Evolutionary conservation across 2,329 filamentous ascomycete genomes (phyloP).

Genomic region (Ceratocystis harringtonii): DNA sequence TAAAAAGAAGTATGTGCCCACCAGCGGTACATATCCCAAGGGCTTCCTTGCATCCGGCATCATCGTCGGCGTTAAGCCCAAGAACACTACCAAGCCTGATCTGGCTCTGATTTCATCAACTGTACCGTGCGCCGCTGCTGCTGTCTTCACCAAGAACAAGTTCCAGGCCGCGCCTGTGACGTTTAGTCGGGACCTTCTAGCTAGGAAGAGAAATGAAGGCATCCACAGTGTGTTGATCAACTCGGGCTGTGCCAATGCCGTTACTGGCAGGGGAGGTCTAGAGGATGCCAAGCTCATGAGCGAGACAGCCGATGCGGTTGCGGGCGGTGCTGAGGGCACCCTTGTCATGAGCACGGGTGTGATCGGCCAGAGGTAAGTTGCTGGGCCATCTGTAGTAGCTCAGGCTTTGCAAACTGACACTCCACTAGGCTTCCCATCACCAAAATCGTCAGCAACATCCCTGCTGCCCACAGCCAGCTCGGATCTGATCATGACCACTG

Average conservation of each 20-base stretch:
- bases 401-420: background rate
- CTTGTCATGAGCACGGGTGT: slow-evolving; percentile 98
- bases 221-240: slow-evolving; percentile 80
- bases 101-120: slow-evolving; percentile 80
- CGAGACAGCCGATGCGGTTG: slow-evolving; percentile 51
- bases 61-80: slow-evolving; percentile 84
- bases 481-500: slow-evolving; percentile 69
- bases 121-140: slow-evolving; percentile 68
- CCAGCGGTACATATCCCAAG: slow-evolving; percentile 70
- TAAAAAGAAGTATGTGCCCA: slow-evolving; percentile 84
- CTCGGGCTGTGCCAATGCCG: slow-evolving; percentile 91
- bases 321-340: slow-evolving; percentile 41
- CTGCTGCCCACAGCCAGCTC: slow-evolving; percentile 55
- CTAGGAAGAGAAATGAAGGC: slow-evolving; percentile 49
- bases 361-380: slow-evolving; percentile 66
- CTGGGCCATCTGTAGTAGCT: background rate
- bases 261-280: slow-evolving; percentile 78
- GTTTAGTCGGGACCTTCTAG: slow-evolving; percentile 59
- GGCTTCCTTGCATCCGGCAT: slow-evolving; percentile 79
- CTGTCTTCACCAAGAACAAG: slow-evolving; percentile 95
- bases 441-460: slow-evolving; percentile 75
- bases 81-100: slow-evolving; percentile 83
- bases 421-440: slow-evolving; percentile 59
- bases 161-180: slow-evolving; percentile 95
- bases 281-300: slow-evolving; percentile 84